Evolutionary conservation across 2,329 filamentous ascomycete species (phyloP).

Genomic region (Aureobasidium mangrovei): DNA sequence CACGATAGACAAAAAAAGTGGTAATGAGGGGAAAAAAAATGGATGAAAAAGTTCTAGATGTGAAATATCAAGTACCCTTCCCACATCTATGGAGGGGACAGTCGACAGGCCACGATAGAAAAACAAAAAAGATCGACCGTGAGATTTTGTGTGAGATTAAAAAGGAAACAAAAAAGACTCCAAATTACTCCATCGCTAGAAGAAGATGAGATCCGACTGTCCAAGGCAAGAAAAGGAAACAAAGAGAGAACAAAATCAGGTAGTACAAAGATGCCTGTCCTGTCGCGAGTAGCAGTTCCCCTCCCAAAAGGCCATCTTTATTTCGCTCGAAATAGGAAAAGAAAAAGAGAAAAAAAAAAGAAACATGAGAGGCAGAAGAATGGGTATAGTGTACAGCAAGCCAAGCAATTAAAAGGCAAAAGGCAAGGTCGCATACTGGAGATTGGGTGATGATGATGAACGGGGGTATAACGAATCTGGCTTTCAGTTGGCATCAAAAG

Average conservation of each 20-base stretch:
- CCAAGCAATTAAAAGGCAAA: not conserved
- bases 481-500: slow-evolving; percentile 1
- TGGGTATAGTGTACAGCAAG: slow-evolving; percentile 4
- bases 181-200: slow-evolving; percentile 5
- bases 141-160: not conserved
- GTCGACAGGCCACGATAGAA: too few relatives aligned
- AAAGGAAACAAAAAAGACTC: not conserved
- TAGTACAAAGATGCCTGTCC: not conserved
- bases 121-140: too few relatives aligned
- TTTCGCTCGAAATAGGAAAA: not conserved
- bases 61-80: too few relatives aligned
- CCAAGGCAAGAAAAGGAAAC: not conserved
- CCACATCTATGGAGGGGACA: too few relatives aligned
- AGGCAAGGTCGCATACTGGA: not conserved
- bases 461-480: slow-evolving; percentile 8
- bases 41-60: too few relatives aligned
- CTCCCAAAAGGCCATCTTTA: not conserved
- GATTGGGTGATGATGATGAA: not conserved
- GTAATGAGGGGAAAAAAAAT: too few relatives aligned
- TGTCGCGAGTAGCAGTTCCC: too few relatives aligned
- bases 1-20: too few relatives aligned
- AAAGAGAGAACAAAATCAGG: not conserved
- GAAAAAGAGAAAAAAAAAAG: not conserved
- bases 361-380: not conserved
- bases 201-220: not conserved